phyloP scores from a whole-genome alignment of 306 rosid species.

The Astragalus glycyphyllos region DNA sequence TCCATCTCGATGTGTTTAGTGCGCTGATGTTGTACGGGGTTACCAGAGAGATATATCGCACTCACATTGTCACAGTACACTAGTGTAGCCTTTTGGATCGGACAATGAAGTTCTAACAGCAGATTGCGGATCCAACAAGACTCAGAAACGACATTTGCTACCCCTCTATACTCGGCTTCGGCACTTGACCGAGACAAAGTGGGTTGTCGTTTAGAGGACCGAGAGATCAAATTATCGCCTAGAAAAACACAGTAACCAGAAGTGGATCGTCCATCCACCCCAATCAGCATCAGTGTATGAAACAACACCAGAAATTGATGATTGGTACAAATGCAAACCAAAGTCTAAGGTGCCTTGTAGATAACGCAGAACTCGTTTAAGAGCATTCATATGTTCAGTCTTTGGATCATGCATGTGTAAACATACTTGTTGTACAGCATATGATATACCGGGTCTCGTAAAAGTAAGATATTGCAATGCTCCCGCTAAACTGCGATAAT shows the following conservation, averaged over 20 bases:
- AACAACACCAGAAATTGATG: neutral
- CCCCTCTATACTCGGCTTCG: too few species aligned
- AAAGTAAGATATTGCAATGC: neutral
- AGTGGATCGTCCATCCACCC: neutral
- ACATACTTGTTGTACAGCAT: neutral
- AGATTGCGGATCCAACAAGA: too few species aligned
- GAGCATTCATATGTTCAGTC: neutral
- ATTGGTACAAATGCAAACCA: neutral
- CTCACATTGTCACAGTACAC: too few species aligned
- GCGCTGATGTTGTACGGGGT: neutral
- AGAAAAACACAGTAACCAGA: neutral
- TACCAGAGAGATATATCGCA: too few species aligned
- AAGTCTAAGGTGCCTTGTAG: neutral
- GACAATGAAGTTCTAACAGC: too few species aligned
- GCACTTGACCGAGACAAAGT: neutral
- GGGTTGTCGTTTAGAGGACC: neutral
- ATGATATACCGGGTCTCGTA: neutral
- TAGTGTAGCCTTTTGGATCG: too few species aligned
- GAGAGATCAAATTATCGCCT: neutral
- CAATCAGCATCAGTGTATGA: neutral
- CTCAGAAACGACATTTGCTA: too few species aligned
- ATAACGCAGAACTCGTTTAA: neutral
- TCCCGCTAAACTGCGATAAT: neutral
- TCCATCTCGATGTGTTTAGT: neutral
- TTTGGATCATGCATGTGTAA: neutral